These are phyloP conservation scores for Fagopyrum tataricum DNA, from an alignment of 148 eudicot genomes.

Conservation along the genomic window DNA sequence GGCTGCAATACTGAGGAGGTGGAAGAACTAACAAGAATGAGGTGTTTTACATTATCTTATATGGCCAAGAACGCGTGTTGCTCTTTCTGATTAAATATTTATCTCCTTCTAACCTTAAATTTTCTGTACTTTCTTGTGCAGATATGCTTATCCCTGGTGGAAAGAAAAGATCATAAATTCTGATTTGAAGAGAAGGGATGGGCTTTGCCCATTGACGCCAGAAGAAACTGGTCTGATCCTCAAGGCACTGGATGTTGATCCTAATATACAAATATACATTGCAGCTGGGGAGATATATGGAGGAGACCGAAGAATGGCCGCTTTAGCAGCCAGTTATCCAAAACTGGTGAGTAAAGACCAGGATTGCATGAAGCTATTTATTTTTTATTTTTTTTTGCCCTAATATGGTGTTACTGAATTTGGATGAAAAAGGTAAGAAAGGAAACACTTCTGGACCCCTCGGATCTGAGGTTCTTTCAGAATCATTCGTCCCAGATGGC, in stretches of 20 bases:
- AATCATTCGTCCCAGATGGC: slow-evolving; percentile 86
- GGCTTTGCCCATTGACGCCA: slow-evolving; percentile 88
- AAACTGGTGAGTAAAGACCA: slow-evolving; percentile 55
- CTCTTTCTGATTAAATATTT: neutral
- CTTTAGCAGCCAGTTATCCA: slow-evolving; percentile 73
- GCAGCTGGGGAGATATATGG: slow-evolving; percentile 98
- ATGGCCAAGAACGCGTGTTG: neutral
- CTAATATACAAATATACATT: slow-evolving; percentile 68
- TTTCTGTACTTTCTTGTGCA: slow-evolving; percentile 15
- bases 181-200: slow-evolving; percentile 76
- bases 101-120: neutral
- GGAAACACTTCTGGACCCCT: slow-evolving; percentile 56
- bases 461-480: slow-evolving; percentile 58
- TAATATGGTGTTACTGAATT: neutral
- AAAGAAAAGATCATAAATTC: slow-evolving; percentile 88
- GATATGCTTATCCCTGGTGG: slow-evolving; percentile 99
- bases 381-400: neutral
- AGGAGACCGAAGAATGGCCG: slow-evolving; percentile 70
- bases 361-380: neutral
- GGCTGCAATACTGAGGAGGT: slow-evolving; percentile 80
- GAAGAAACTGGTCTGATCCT: slow-evolving; percentile 84
- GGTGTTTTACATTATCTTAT: slow-evolving; percentile 26
- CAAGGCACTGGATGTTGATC: slow-evolving; percentile 73
- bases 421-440: slow-evolving; percentile 47
- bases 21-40: slow-evolving; percentile 86